A percentile compares a stretch with the other conserved stretches of the same genome.
Evolutionary conservation across 257 asterid genomes (phyloP).

Genomic region (Jacaranda copaia): DNA sequence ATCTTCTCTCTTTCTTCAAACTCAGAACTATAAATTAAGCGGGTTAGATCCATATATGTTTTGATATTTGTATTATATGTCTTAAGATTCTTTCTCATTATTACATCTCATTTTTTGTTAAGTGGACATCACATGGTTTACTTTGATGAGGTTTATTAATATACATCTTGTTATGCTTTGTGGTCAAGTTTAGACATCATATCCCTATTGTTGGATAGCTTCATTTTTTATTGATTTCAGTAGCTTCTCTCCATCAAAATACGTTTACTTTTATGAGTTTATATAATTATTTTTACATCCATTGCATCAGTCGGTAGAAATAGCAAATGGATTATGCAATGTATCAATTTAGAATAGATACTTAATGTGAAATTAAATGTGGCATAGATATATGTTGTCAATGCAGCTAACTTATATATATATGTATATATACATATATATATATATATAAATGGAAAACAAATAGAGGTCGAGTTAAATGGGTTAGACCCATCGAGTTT

Average conservation of each 20-base stretch:
- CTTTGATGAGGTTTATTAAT: background rate
- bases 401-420: too few relatives aligned
- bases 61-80: background rate
- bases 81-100: background rate
- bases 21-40: too few relatives aligned
- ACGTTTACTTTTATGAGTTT: too few relatives aligned
- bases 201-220: background rate
- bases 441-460: too few relatives aligned
- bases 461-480: too few relatives aligned
- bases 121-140: background rate
- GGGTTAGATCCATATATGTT: background rate
- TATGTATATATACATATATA: too few relatives aligned
- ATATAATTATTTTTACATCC: background rate
- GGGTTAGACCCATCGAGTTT: too few relatives aligned
- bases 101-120: background rate
- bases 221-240: background rate
- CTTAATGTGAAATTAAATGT: background rate
- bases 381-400: too few relatives aligned
- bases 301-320: background rate
- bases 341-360: background rate
- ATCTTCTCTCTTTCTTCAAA: too few relatives aligned
- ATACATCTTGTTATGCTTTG: background rate
- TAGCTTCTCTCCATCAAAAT: too few relatives aligned
- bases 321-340: background rate
- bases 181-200: background rate